Evolutionary conservation across 2,329 filamentous ascomycete species (phyloP), one percentile per base, ranked within the genome.

Genomic region (Cladosporium sp.): DNA sequence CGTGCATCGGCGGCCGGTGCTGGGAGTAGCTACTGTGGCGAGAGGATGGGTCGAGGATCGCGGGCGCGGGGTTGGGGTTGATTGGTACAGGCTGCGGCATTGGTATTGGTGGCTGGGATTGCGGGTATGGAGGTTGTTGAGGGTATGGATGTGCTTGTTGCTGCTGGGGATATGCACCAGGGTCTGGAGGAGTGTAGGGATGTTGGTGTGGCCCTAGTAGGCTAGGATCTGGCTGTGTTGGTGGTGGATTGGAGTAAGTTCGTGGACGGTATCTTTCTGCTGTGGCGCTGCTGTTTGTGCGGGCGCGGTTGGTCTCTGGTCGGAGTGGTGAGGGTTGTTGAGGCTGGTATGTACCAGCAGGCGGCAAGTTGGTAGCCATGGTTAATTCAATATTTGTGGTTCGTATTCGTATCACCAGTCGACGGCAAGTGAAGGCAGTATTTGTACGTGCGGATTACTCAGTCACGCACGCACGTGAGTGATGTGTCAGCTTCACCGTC

Each of bases 201-300:
- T 42, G 25, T 43, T 58, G 55, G 17, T 58, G 20, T 22, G 55
- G 55, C 5, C 55, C 55, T 20, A 52, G 47, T 5, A 58, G 40
- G 5, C 36, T 30, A 6, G 47, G 55, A 34, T 58, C 40, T 36
- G 55, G 47, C 20, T 58, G 55, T 14, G 25, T 37, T 15, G 47
- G 47, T 34, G 47, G 47, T 9, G 55, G 45, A 15, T 58, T 30
- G 6, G 55, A 58, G 49, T 58, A 58, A 14, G 55, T 45, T 19
- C 55, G 22, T 8, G 55, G 47, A 3, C 55, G 55, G 28, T 58
- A 52, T 38, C 25, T 36, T 17, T 52, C 55, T 45, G 55, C 55
- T 14, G 37, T 37, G 14, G 55, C 49, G 47, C 55, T 49, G 42
- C 45, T 58, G 38, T 52, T 56, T 14, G 54, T 45, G 42, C 42